Evolutionary conservation across 345 rosid species (phyloP), one percentile per base, ranked within the genome.

Genomic region (Lepidium africanum): DNA sequence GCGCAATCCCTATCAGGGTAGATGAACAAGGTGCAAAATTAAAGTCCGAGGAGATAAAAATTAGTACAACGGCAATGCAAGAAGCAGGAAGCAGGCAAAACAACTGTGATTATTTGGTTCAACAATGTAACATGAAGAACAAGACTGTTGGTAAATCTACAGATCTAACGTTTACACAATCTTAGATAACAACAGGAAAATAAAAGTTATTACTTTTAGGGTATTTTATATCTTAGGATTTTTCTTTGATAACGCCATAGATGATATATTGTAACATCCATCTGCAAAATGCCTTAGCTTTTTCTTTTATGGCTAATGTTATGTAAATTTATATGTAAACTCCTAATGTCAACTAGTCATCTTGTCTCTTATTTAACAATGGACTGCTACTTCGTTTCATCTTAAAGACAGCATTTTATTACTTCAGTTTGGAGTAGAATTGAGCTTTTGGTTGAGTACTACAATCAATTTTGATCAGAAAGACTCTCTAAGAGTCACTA

Each of bases 1-100:
- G 90, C 5, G 82, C 87, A 45, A 85, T 91, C 51, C 97, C 99
- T 5, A 71, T 89, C 35, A 90, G 78, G 47, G 65, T 36, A 54
- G 81, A 76, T 56, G 73, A 74, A 46, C 23, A 47, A 33, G 54
- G 14, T 21, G 21, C 11, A 0, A 57, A 32, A 27, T 39, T 68
- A 1, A 66, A 67, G 35, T 33, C 71, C 2, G 19, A 64, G 21
- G 42, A 8, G 21, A 35, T 36, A 37, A 63, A 7, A 5, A 5
- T 42, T 1, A 39, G 23, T 10, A 15, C 59, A 10, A 4, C 59
- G 35, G 14, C 72, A 42, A 41, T 5, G 9, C 77, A 43, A 41
- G 77, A 67, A 58, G 12, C 11, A 0, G 49, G 43, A 36, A 43
- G 30, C 17, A 74, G 35, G 36, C 56, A 37, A 52, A 67, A 11